Evolutionary conservation across 176 grass and related monocot species (phyloP), one percentile per base, ranked within the genome.

Genomic region (Zoysia pacifica): DNA sequence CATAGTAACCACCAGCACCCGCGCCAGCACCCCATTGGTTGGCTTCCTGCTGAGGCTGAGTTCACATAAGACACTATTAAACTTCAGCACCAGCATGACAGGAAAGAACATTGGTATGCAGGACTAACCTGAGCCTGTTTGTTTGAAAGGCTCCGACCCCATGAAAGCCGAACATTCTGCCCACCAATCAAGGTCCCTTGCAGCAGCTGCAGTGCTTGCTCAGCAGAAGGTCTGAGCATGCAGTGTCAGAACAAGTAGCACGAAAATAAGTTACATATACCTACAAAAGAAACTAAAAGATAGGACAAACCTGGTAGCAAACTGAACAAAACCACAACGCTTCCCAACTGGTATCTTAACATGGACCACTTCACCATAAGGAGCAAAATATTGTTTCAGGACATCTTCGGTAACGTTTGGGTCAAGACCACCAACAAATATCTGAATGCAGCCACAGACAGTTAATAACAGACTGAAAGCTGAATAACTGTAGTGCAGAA

Each of bases 391-490:
- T 85, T 90, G 78, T 44, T 67, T 90, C 19, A 90, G 78, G 76
- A 79, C 62, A 35, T 87, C 87, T 67, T 83, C 85, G 36, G 73
- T 90, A 49, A 90, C 87, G 48, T 76, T 77, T 12, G 70, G 81
- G 74, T 93, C 85, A 79, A 93, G 91, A 35, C 82, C 85, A 72
- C 87, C 87, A 39, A 93, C 91, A 85, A 93, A 93, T 75, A 93
- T 74, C 91, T 93, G 55, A 18, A 85, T 59, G 11, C 40, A 56
- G 19, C 51, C n/a, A 62, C 67, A 2, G 3, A 38, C 44, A 47
- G 20, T 51, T 65, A 39, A 67, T 67, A 74, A 73, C 36, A 51
- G 36, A 12, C 78, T 60, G 11, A 58, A 45, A 68, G 12, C 11
- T 10, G 45, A 46, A 52, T 18, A 67, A 77, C 56, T 75, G 60